phyloP scores from a whole-genome alignment of 805 yeast species.

The Barnettozyma siamensis region DNA sequence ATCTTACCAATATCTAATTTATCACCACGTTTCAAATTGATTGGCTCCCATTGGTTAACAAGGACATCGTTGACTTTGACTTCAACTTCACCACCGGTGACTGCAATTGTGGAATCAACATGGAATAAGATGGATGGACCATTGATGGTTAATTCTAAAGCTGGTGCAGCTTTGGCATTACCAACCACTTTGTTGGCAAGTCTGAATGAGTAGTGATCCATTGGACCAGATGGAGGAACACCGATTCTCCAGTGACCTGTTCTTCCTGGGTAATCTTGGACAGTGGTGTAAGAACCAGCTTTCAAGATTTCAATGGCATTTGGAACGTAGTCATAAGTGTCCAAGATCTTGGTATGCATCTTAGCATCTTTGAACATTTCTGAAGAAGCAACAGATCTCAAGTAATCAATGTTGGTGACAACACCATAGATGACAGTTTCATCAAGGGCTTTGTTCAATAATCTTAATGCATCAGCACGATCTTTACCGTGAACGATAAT shows the following conservation, averaged over 20 bases:
- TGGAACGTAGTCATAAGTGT: slow-evolving; percentile 72
- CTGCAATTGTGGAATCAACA: slow-evolving; percentile 66
- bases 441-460: slow-evolving; percentile 72
- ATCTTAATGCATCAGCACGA: slow-evolving; percentile 75
- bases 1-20: slow-evolving; percentile 77
- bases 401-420: slow-evolving; percentile 82
- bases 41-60: slow-evolving; percentile 66
- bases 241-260: slow-evolving; percentile 63
- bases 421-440: slow-evolving; percentile 89
- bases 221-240: slow-evolving; percentile 98
- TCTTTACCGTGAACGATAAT: slow-evolving; percentile 92
- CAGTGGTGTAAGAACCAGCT: slow-evolving; percentile 95
- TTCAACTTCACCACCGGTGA: slow-evolving; percentile 80
- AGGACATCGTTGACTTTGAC: slow-evolving; percentile 58
- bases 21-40: slow-evolving; percentile 68
- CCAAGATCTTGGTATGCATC: slow-evolving; percentile 84
- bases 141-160: slow-evolving; percentile 77
- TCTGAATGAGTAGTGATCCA: slow-evolving; percentile 90
- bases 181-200: slow-evolving; percentile 90
- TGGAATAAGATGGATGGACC: slow-evolving; percentile 90
- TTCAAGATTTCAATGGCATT: slow-evolving; percentile 76
- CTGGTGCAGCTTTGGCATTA: slow-evolving; percentile 76
- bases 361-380: slow-evolving; percentile 76
- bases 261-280: slow-evolving; percentile 95
- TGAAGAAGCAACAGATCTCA: slow-evolving; percentile 79